phyloP scores from a whole-genome alignment of 2,329 filamentous ascomycete species.

The Didymella glomerata region DNA sequence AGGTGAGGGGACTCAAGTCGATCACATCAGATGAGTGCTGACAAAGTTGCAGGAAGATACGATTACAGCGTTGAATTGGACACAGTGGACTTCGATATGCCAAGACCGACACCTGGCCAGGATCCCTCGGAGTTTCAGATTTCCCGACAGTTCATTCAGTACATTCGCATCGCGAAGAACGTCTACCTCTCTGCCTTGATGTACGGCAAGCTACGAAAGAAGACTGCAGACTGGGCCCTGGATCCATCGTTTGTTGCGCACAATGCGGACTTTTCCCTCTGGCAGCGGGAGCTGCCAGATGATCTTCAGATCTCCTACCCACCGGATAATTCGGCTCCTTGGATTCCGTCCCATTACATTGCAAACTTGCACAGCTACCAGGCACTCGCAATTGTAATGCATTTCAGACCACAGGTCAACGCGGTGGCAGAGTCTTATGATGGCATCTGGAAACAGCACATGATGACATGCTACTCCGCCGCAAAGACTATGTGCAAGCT shows the following conservation, averaged over 20 bases:
- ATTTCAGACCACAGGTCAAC: conserved; percentile 83
- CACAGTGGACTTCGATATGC: conserved; percentile 77
- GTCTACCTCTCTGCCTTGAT: conserved; percentile 79
- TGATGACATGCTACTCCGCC: conserved; percentile 84
- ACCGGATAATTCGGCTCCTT: conserved; percentile 79
- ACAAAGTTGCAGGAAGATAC: conserved; percentile 63
- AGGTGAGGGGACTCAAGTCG: conserved; percentile 62
- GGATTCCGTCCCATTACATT: conserved; percentile 85
- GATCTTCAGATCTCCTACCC: conserved; percentile 83
- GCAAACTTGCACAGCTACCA: conserved; percentile 92
- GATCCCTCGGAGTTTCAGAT: conserved; percentile 79
- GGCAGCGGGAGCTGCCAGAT: conserved; percentile 77
- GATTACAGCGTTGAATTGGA: conserved; percentile 80
- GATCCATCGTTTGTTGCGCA: conserved; percentile 84
- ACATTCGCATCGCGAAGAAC: conserved; percentile 78
- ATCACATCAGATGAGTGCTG: conserved; percentile 1
- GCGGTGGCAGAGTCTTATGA: conserved; percentile 78
- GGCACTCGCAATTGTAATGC: conserved; percentile 83
- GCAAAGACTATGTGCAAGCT: conserved; percentile 86
- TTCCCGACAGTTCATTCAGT: conserved; percentile 85
- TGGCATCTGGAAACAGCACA: conserved; percentile 85
- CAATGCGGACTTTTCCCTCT: conserved; percentile 78
- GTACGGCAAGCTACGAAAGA: conserved; percentile 77
- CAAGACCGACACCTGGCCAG: conserved; percentile 68
- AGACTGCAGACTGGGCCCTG: conserved; percentile 83